Base-by-base conservation (phyloP, 139 green algal species). In the Edaphochlamys debaryana region DNA sequence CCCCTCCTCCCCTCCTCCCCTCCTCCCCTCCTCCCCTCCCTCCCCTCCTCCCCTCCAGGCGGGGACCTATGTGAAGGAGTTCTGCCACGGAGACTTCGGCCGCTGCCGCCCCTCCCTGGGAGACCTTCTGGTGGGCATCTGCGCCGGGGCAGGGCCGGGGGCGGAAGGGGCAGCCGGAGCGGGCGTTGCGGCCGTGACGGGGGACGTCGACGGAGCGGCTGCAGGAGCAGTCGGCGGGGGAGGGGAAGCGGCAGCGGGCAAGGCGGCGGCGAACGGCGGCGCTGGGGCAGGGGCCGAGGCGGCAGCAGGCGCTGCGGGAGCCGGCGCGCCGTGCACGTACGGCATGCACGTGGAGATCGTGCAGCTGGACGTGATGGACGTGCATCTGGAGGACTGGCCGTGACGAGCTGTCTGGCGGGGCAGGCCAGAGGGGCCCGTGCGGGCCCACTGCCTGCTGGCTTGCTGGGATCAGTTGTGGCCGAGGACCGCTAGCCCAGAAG, bases 61-160 rank as follows among this genome's bases (percentile, higher is more conserved):
- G 3, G 87, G 87, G 32, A 72, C 87, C 13, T 91, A 91, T 69
- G 75, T 91, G 17, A 98, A 99, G 80, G 96, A 99, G 89, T 98
- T 99, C 80, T 92, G 96, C 63, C 92, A 98, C 78, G 92, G 94
- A 17, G 96, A 97, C 85, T 89, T 93, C 36, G 94, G 95, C 22
- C 80, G 95, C 7, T 97, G 94, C 3, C 37, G 69, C 25, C 95
- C 95, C n/a, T 92, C 85, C 84, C 25, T 98, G 25, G 89, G 86
- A 0, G 69, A 82, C 25, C 34, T 96, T 69, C 82, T 96, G 54
- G 86, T 19, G 19, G 40, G 27, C 19, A 62, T 81, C 30, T 4
- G 30, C 3, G 56, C 56, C 27, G 56, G 27, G 0, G 25, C 30
- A 37, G 30, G 38, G 23, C 30, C 45, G 72, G 42, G 23, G 3